These are phyloP conservation scores for Pseudopithomyces maydicus DNA, from an alignment of 2,329 filamentous ascomycete species.

Conservation along the genomic window DNA sequence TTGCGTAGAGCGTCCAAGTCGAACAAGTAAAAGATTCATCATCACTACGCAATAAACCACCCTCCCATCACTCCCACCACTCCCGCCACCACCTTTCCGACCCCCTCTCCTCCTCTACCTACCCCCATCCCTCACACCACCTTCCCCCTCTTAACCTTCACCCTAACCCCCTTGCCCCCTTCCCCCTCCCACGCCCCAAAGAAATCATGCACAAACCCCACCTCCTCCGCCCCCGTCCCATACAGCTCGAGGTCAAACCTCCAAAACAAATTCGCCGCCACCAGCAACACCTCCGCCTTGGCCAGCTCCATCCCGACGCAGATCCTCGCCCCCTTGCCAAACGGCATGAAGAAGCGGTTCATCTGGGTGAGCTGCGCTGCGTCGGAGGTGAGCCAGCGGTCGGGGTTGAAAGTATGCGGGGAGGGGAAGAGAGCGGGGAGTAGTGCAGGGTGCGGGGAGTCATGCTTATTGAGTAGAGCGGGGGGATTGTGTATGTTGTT, in stretches of 20 bases:
- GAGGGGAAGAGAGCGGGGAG: conserved; percentile 17
- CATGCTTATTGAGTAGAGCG: conserved; percentile 18
- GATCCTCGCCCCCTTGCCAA: conserved; percentile 19
- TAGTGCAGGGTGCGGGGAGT: conserved; percentile 13
- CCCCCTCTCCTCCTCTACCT: background rate
- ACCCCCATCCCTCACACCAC: background rate
- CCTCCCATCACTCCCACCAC: too few relatives aligned
- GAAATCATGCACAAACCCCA: conserved; percentile 1
- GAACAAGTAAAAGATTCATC: too few relatives aligned
- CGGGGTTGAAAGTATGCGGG: conserved; percentile 17
- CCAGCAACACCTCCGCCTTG: conserved; percentile 17
- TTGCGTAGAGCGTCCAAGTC: too few relatives aligned
- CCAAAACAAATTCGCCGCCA: conserved; percentile 16
- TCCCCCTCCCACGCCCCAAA: background rate
- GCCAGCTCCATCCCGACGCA: conserved; percentile 22
- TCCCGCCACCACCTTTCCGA: too few relatives aligned
- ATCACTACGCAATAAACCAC: too few relatives aligned
- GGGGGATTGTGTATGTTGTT: conserved; percentile 19
- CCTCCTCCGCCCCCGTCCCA: conserved; percentile 16
- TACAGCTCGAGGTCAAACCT: conserved; percentile 16
- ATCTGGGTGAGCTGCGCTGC: conserved; percentile 3
- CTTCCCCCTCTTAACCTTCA: background rate
- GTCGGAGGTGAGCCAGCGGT: conserved; percentile 17
- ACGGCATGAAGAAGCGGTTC: conserved; percentile 18
- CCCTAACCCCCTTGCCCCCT: background rate